Evolutionary conservation across 2,329 filamentous ascomycete genomes (phyloP).

Genomic region (Fusarium protoensiforme): DNA sequence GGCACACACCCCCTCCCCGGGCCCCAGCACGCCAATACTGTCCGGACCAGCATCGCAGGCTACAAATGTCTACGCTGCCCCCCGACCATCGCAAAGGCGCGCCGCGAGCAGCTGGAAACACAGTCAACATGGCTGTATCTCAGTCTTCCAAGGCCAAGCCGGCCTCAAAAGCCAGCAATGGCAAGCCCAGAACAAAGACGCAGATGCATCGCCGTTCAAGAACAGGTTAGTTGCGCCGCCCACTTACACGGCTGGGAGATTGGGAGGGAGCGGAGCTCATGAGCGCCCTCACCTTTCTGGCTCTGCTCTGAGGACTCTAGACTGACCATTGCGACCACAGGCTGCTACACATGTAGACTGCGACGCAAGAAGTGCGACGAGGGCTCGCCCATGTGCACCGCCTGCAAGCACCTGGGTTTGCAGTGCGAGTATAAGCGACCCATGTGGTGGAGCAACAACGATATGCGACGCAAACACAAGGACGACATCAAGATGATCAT

Average conservation of each 20-base stretch:
- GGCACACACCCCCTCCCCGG: slow-evolving; percentile 40
- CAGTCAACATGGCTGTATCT: slow-evolving; percentile 71
- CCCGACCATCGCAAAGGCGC: slow-evolving; percentile 66
- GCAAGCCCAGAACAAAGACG: slow-evolving; percentile 73
- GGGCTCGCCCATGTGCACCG: slow-evolving; percentile 70
- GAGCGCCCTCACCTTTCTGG: slow-evolving; percentile 7
- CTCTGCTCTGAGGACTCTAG: not conserved
- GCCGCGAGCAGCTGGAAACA: slow-evolving; percentile 57
- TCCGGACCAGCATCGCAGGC: slow-evolving; percentile 49
- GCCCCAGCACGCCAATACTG: slow-evolving; percentile 40
- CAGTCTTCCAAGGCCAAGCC: slow-evolving; percentile 69
- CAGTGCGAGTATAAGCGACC: slow-evolving; percentile 96
- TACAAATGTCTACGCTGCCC: slow-evolving; percentile 74
- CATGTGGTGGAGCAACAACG: slow-evolving; percentile 96
- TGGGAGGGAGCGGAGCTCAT: not conserved
- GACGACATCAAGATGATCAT: slow-evolving; percentile 97
- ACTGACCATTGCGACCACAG: slow-evolving; percentile 54
- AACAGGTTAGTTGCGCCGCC: slow-evolving; percentile 76
- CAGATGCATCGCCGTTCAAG: slow-evolving; percentile 95
- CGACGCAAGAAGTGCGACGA: slow-evolving; percentile 78
- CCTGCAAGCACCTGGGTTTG: slow-evolving; percentile 80
- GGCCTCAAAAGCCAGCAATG: slow-evolving; percentile 64
- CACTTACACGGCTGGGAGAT: slow-evolving; percentile 43
- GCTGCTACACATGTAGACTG: slow-evolving; percentile 76
- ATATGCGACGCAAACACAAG: slow-evolving; percentile 86